Evolutionary conservation across 345 rosid genomes (phyloP).

Genomic region (Aquilaria sinensis): DNA sequence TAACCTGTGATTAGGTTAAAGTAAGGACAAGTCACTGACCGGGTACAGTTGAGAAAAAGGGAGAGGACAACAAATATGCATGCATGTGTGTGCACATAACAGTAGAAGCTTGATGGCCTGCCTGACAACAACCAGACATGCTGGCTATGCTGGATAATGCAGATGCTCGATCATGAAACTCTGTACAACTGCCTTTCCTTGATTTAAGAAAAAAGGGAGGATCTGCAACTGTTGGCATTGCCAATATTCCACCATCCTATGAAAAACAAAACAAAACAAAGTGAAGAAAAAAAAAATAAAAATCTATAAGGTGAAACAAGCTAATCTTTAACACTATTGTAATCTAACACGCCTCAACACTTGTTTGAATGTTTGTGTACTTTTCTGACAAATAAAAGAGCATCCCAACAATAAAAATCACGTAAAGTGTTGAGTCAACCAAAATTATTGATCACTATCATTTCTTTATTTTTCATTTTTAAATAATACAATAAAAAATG

Average conservation of each 20-base stretch:
- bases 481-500: no score
- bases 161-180: conserved; percentile 53
- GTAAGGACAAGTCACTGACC: conserved; percentile 5
- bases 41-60: not conserved
- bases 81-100: no score
- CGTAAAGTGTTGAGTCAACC: no score
- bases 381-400: no score
- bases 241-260: conserved; percentile 76
- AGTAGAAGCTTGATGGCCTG: conserved; percentile 7
- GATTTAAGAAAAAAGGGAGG: conserved; percentile 54
- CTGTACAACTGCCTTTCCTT: conserved; percentile 45
- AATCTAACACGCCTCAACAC: no score
- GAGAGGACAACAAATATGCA: no score
- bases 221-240: conserved; percentile 76
- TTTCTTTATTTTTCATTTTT: no score
- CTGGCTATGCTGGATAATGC: conserved; percentile 68
- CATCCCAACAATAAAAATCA: no score
- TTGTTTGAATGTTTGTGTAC: no score
- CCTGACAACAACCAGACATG: conserved; percentile 98
- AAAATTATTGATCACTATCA: no score
- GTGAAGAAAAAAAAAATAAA: not conserved
- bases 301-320: no score
- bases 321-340: no score
- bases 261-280: not conserved
- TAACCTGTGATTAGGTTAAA: conserved; percentile 42